Evolutionary conservation across 208 protist species (phyloP).

Genomic region (Crithidia bombi): DNA sequence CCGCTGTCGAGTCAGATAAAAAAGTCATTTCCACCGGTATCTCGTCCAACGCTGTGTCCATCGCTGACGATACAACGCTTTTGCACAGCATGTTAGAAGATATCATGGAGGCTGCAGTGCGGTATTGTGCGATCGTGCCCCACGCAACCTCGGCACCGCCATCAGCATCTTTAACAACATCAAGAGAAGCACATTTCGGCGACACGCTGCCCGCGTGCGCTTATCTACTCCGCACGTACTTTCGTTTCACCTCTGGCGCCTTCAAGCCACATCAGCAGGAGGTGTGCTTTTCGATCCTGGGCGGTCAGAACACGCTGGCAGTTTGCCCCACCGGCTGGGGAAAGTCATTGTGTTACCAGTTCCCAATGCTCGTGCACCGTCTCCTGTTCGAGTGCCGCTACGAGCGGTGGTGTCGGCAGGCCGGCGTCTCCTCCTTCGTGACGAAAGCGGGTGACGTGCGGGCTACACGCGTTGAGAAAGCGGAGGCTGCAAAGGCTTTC

Average conservation of each 20-base stretch:
- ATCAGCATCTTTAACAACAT: not conserved
- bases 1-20: no score
- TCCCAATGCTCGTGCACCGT: slow-evolving; percentile 90
- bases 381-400: slow-evolving; percentile 63
- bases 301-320: slow-evolving; percentile 78
- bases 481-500: not conserved
- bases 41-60: no score
- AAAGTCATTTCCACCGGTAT: no score
- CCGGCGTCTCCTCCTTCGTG: not conserved
- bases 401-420: slow-evolving; percentile 39
- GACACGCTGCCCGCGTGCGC: slow-evolving; percentile 54
- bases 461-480: not conserved
- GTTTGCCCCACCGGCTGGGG: slow-evolving; percentile 96
- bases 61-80: slow-evolving; percentile 10
- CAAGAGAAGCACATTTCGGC: not conserved
- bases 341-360: slow-evolving; percentile 96
- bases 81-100: slow-evolving; percentile 25
- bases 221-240: slow-evolving; percentile 61
- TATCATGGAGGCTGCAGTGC: slow-evolving; percentile 21
- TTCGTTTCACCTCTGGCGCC: slow-evolving; percentile 52
- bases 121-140: not conserved
- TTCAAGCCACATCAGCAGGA: slow-evolving; percentile 87
- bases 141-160: not conserved
- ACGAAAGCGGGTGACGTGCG: slow-evolving; percentile 1
- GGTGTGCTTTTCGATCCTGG: slow-evolving; percentile 69